Evolutionary conservation across 1,284 basidiomycete species (phyloP).

Genomic region (Microbotryum lychnidis-dioicae): DNA sequence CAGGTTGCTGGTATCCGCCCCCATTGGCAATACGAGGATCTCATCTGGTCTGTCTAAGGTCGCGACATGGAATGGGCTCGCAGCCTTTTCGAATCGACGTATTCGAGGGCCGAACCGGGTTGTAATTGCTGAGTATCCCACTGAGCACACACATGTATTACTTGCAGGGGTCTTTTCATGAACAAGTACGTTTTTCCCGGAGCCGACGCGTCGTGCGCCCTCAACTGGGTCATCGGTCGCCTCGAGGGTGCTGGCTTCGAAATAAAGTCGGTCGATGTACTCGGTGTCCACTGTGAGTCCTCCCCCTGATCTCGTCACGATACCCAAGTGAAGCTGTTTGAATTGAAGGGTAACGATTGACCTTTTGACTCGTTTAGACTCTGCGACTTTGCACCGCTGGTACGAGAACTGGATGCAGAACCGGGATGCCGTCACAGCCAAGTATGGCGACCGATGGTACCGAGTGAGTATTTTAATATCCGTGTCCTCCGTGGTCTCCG

Average conservation of each 20-base stretch:
- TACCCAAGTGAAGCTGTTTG: not conserved
- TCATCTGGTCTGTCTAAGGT: constrained; percentile 66
- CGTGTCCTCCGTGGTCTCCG: constrained; percentile 54
- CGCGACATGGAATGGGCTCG: not conserved
- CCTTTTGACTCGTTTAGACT: constrained; percentile 45
- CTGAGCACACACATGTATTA: constrained; percentile 5
- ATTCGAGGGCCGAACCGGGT: not conserved
- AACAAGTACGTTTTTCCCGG: constrained; percentile 71
- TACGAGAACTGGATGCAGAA: constrained; percentile 64
- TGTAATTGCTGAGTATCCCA: not conserved
- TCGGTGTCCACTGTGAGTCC: constrained; percentile 45
- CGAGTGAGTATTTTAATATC: constrained; percentile 37
- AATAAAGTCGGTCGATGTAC: constrained; percentile 90
- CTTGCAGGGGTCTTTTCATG: constrained; percentile 68
- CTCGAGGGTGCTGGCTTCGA: constrained; percentile 88
- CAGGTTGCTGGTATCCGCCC: constrained; percentile 94
- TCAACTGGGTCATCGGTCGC: constrained; percentile 87
- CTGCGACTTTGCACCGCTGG: constrained; percentile 86
- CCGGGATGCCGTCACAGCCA: constrained; percentile 74
- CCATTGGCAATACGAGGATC: constrained; percentile 93
- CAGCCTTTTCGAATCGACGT: not conserved
- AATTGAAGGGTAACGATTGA: not conserved
- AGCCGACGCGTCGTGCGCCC: constrained; percentile 87
- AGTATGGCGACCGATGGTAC: constrained; percentile 70
- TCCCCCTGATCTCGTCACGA: not conserved